Evolutionary conservation across 2,329 filamentous ascomycete genomes (phyloP), one percentile per base, ranked within the genome.

Genomic region (Scytalidium lignicola): DNA sequence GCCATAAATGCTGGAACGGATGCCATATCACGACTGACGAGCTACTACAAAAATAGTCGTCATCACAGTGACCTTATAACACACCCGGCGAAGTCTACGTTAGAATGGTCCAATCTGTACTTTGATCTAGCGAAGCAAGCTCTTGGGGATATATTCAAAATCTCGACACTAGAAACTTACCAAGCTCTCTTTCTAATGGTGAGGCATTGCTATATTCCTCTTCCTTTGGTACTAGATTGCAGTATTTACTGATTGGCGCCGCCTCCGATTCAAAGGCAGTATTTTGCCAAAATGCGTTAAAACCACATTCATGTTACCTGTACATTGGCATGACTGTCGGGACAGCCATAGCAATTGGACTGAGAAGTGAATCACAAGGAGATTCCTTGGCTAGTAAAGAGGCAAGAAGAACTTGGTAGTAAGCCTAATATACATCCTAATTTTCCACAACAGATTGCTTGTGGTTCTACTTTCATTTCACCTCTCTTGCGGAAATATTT

Each of bases 321-420:
- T 65, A 66, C 48, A 65, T 61, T 47, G 65, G 64, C 2, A 66
- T 65, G 62, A 64, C 65, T 43, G 61, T 62, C 3, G 53, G 65
- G 23, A 65, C 64, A 17, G 65, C 65, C 2, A 55, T 64, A 2
- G 64, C 64, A 10, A 65, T 67, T 46, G 64, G 65, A 3, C 53
- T 65, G 5, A 60, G 63, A 3, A 26, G 23, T 10, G 18, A 12
- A 26, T 26, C 23, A 26, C 23, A 26, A 10, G 22, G 23, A 10
- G 44, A 44, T 18, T 28, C 41, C 17, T 26, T 13, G 41, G 23
- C 17, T 19, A 13, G 23, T 5, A 26, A 29, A 10, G 32, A 23
- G 17, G 21, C 15, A 39, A 40, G 21, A 15, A 28, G 26, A 37
- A 20, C 20, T 29, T 40, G 19, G 13, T 17, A 19, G 18, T 26